Evolutionary conservation across 2,329 filamentous ascomycete genomes (phyloP).

Genomic region (Paraphoma chrysanthemicola): DNA sequence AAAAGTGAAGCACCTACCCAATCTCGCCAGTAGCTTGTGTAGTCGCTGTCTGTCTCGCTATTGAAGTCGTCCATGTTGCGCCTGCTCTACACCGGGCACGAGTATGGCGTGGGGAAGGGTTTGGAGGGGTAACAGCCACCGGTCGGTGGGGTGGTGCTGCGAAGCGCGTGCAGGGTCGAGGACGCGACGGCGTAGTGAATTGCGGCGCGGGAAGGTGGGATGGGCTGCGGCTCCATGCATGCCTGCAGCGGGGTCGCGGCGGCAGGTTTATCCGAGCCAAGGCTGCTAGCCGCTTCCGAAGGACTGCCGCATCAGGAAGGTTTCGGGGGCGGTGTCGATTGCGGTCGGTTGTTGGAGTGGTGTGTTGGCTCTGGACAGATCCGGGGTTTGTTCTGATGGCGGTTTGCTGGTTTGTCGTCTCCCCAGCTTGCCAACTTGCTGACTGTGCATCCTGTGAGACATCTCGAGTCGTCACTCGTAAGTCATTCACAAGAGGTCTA

Average conservation of each 20-base stretch:
- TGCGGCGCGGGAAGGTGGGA: slow-evolving; percentile 24
- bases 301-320: not conserved
- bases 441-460: too few relatives aligned
- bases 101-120: slow-evolving; percentile 1
- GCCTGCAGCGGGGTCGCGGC: slow-evolving; percentile 7
- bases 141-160: not conserved
- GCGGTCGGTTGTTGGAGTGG: not conserved
- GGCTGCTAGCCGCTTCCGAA: not conserved
- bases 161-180: slow-evolving; percentile 7
- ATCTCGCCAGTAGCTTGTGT: slow-evolving; percentile 98
- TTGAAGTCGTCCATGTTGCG: slow-evolving; percentile 90
- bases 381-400: not conserved
- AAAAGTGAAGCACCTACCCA: slow-evolving; percentile 74
- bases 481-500: too few relatives aligned
- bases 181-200: slow-evolving; percentile 28
- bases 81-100: slow-evolving; percentile 12
- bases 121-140: slow-evolving; percentile 12
- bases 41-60: slow-evolving; percentile 97
- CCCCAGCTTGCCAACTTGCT: not conserved
- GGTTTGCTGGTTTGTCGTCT: not conserved
- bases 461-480: too few relatives aligned
- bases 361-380: not conserved
- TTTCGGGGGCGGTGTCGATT: not conserved
- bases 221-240: slow-evolving; percentile 10
- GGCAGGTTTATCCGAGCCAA: slow-evolving; percentile 9